A percentile compares a stretch with the other conserved stretches of the same genome.
Evolutionary conservation across 176 grass and related monocot species (phyloP).

Genomic region (Puya raimondii): DNA sequence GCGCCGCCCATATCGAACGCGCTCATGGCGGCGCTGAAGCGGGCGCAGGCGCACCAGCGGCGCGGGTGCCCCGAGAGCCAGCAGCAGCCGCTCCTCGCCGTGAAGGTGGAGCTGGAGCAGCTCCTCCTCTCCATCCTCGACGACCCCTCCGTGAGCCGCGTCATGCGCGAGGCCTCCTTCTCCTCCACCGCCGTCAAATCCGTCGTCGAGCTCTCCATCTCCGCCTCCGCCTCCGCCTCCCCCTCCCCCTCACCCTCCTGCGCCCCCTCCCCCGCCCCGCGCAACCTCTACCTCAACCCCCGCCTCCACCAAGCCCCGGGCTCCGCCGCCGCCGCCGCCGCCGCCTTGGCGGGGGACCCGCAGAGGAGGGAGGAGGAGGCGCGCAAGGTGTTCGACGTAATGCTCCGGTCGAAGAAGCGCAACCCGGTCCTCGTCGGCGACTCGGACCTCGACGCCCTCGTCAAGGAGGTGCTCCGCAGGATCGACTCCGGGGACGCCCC

Average conservation of each 20-base stretch:
- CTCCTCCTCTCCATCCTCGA: slow-evolving; percentile 24
- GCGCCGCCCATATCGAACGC: slow-evolving; percentile 26
- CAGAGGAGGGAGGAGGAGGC: not conserved
- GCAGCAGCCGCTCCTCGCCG: slow-evolving; percentile 31
- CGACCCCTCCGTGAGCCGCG: slow-evolving; percentile 27
- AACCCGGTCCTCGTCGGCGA: slow-evolving; percentile 27
- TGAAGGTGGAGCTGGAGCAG: slow-evolving; percentile 28
- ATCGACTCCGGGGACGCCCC: slow-evolving; percentile 10
- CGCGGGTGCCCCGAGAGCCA: slow-evolving; percentile 27
- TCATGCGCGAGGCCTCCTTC: slow-evolving; percentile 28
- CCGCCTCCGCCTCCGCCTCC: not conserved
- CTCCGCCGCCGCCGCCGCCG: not conserved
- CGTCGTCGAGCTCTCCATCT: slow-evolving; percentile 19
- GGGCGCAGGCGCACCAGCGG: slow-evolving; percentile 25
- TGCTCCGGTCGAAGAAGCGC: slow-evolving; percentile 13
- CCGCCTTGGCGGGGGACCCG: slow-evolving; percentile 1
- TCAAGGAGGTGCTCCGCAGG: slow-evolving; percentile 3
- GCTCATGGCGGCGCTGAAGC: slow-evolving; percentile 26
- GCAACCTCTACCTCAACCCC: slow-evolving; percentile 23
- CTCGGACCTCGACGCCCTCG: not conserved
- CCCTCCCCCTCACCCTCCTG: not conserved
- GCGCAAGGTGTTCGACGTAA: slow-evolving; percentile 20
- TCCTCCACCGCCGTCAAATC: slow-evolving; percentile 20
- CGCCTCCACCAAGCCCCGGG: slow-evolving; percentile 15
- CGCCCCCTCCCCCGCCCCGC: not conserved